Base-by-base conservation (phyloP, 306 rosid genomes). In the Quercus rubra region DNA sequence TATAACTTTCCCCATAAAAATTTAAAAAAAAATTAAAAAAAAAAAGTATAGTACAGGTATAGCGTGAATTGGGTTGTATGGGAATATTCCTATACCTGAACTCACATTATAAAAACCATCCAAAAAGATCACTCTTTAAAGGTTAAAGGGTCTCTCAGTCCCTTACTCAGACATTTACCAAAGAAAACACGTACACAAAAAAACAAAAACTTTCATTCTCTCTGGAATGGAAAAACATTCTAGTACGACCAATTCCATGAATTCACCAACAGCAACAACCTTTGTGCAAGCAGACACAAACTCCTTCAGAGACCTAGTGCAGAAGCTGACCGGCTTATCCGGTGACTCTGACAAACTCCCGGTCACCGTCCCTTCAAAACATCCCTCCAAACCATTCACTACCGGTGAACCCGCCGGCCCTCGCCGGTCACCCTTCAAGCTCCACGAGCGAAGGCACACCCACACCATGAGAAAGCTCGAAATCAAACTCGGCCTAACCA, bases 391-490 rank as follows among this genome's bases (percentile, higher is more conserved):
- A 27, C 30, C 71, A 6, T 51, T 74, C 21, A 10, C 70, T 18
- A 79, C 84, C 75, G 56, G 78, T 64, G 77, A 78, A 68, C 80
- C 63, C 8, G 78, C 88, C 23, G 79, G 74, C 23, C 83, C 87
- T 19, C 90, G 87, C 71, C 87, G 90, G 41, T 78, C 87, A 9
- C 85, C 85, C 4, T 83, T 83, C 83, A 86, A 86, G 84, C 87
- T 86, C 69, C 90, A 83, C n/a, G 87, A 86, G 75, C 90, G 90
- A 23, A 73, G 90, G 14, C 82, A 75, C 71, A 57, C 87, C 62
- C 27, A 67, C 52, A 9, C 72, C 72, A 73, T 87, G 80, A 79
- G 84, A 41, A 87, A 84, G 66, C 90, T 87, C 2, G 86, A 81
- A 79, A 81, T 87, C 86, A 76, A 87, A 52, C 82, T 84, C 70